Percentiles rank a stretch among this genome's conserved stretches.
phyloP scores from a whole-genome alignment of 306 rosid species.

The Cyamopsis tetragonoloba region DNA sequence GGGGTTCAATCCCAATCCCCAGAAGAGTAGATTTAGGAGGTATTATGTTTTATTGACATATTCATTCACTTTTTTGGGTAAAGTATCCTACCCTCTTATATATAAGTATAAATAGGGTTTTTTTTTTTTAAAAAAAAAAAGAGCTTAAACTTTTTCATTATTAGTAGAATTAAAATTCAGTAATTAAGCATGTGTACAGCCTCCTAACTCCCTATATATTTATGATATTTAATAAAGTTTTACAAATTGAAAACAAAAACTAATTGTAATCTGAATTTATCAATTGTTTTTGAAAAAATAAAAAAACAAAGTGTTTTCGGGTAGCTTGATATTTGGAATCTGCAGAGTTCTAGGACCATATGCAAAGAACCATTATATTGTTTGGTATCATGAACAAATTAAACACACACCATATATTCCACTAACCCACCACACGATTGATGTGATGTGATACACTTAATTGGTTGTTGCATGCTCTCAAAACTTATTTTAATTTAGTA shows the following conservation, averaged over 20 bases:
- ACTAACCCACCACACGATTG: slow-evolving; percentile 34
- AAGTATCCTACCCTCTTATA: not conserved
- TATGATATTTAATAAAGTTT: not conserved
- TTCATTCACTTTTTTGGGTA: no score
- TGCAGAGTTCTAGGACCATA: slow-evolving; percentile 22
- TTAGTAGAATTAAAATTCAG: not conserved
- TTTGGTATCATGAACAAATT: slow-evolving; percentile 36
- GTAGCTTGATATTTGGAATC: slow-evolving; percentile 15
- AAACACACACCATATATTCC: slow-evolving; percentile 30
- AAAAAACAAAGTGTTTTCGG: not conserved
- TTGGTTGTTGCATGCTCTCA: slow-evolving; percentile 23
- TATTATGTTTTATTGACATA: no score
- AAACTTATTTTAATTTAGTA: slow-evolving; percentile 10
- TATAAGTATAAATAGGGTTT: not conserved
- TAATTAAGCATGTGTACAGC: not conserved
- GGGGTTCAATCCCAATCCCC: no score
- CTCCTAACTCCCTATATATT: not conserved
- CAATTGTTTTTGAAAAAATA: not conserved
- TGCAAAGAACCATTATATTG: slow-evolving; percentile 28
- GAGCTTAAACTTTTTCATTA: no score
- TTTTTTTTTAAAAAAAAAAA: no score
- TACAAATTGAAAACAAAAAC: not conserved
- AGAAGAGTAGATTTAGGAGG: no score
- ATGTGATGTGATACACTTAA: slow-evolving; percentile 28
- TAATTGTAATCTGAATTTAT: not conserved